A percentile compares a stretch with the other conserved stretches of the same genome.
Conservation (phyloP, 345 rosid genomes). For the Euphorbia lathyris region DNA sequence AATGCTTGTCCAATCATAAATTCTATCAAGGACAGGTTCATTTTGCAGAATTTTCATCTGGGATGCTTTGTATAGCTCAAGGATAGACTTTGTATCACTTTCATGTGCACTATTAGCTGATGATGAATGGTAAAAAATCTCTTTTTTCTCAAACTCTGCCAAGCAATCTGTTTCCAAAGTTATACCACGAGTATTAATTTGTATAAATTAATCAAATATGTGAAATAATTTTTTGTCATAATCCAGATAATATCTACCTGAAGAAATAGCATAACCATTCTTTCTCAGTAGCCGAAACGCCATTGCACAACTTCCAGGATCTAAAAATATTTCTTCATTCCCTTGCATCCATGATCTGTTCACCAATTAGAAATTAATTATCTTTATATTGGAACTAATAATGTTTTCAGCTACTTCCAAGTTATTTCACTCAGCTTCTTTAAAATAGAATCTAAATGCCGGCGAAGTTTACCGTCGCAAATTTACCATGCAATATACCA, state of each 20-base stretch:
- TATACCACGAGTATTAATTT: not conserved
- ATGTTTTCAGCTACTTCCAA: no score
- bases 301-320: not conserved
- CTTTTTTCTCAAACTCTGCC: not conserved
- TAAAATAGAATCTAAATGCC: no score
- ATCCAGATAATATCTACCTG: no score
- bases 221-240: no score
- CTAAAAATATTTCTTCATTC: conserved; percentile 8
- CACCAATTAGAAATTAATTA: no score
- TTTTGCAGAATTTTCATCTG: not conserved
- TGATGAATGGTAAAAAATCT: not conserved
- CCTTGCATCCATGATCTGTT: not conserved
- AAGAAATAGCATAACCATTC: not conserved
- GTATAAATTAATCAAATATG: no score
- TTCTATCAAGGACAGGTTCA: conserved; percentile 1
- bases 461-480: no score
- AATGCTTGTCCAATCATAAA: not conserved
- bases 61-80: not conserved
- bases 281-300: not conserved
- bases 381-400: no score
- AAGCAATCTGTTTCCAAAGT: not conserved
- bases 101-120: not conserved
- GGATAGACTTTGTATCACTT: not conserved
- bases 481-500: no score
- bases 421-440: no score